Evolutionary conservation across 1,139 yeast species (phyloP), one percentile per base, ranked within the genome.

Genomic region (Meyerozyma guilliermondii): DNA sequence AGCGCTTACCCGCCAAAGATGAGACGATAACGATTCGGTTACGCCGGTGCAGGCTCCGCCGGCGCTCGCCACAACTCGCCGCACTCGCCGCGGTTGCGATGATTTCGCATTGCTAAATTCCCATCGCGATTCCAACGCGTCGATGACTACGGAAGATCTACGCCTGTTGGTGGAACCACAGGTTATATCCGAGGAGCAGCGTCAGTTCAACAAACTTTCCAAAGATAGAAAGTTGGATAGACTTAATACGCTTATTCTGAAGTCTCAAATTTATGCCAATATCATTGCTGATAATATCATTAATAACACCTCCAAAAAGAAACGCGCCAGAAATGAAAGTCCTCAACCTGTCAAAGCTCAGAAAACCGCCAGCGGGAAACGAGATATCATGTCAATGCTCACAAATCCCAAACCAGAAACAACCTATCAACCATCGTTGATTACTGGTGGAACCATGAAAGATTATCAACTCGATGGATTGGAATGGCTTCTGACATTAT

Each of bases 401-500:
- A 41, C 56, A 1, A 50, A 51, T 7, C 14, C 40, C 4, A 26
- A 46, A 3, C 39, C 43, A 4, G 54, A 54, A 35, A 52, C 54
- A 27, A 63, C 63, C 35, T 58, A 60, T 28, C 96, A 89, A 56
- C 96, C 97, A 0, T 62, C 67, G 18, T 56, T 84, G 10, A 59
- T 91, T 5, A 66, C 80, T 1, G 92, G 92, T 9, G 87, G 88
- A 23, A 57, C 55, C 0, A 68, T 92, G 68, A 87, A 89, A 55
- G 84, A 81, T 27, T 91, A 92, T 57, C 98, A 92, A 60, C 60
- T 88, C 23, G 92, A 86, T 43, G 98, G 98, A 0, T 74, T 91
- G 44, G 91, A 87, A 51, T 92, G 98, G 98, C 66, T 92, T 40
- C 76, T 83, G 10, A 85, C 96, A 0, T 67, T 92, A 26, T 92